Conservation (phyloP, 2,329 filamentous ascomycete genomes). For the Nemania abortiva region DNA sequence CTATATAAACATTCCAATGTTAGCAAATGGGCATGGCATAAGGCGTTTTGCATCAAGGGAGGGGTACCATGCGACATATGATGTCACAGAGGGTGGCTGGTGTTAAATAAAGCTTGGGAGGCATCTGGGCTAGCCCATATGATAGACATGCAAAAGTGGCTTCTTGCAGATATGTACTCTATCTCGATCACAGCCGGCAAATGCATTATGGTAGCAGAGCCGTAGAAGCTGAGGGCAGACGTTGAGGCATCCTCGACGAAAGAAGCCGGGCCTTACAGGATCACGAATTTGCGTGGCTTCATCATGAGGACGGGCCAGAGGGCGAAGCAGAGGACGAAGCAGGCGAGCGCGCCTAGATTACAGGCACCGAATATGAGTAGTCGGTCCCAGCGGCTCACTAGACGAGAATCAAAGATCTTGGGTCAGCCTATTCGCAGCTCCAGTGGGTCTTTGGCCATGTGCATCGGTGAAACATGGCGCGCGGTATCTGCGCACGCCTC, state of each 20-base stretch:
- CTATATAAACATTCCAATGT: constrained; percentile 62
- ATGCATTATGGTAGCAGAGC: constrained; percentile 25
- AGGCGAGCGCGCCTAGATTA: constrained; percentile 87
- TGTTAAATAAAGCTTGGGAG: constrained; percentile 43
- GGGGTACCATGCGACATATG: constrained; percentile 26
- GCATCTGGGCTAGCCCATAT: constrained; percentile 45
- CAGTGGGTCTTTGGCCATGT: constrained; percentile 51
- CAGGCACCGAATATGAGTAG: constrained; percentile 91
- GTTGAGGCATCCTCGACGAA: constrained; percentile 37
- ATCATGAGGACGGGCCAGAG: constrained; percentile 86
- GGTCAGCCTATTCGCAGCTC: constrained; percentile 47
- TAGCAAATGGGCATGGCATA: constrained; percentile 37
- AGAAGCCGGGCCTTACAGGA: constrained; percentile 76
- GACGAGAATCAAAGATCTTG: constrained; percentile 48
- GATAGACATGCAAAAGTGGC: constrained; percentile 49
- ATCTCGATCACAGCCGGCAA: constrained; percentile 35
- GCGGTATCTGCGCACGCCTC: constrained; percentile 62
- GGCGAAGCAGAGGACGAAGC: constrained; percentile 93
- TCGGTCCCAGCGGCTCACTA: constrained; percentile 98
- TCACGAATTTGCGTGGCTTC: constrained; percentile 92
- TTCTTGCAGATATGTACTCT: constrained; percentile 46
- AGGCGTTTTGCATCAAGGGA: not conserved
- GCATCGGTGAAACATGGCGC: constrained; percentile 59
- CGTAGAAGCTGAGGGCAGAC: constrained; percentile 38
- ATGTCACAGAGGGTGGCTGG: constrained; percentile 19